A percentile compares a stretch with the other conserved stretches of the same genome.
Evolutionary conservation across 2,329 filamentous ascomycete genomes (phyloP).

Genomic region (Colletotrichum nymphaeae): DNA sequence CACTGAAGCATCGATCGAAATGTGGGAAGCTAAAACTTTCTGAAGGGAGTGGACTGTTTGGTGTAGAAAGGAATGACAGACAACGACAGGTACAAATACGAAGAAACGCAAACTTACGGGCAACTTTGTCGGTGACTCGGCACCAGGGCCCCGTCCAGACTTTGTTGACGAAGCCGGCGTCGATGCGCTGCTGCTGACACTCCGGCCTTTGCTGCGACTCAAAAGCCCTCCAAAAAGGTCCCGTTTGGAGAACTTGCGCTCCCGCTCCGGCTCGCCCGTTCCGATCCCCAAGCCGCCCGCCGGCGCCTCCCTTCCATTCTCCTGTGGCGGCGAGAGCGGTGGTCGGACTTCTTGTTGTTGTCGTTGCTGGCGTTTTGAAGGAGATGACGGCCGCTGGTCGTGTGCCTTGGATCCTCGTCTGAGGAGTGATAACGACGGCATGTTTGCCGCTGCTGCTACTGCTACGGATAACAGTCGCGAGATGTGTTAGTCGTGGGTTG

Average conservation of each 20-base stretch:
- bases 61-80: neutral
- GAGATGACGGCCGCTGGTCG: slow-evolving; percentile 30
- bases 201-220: slow-evolving; percentile 39
- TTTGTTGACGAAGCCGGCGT: slow-evolving; percentile 11
- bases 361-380: slow-evolving; percentile 19
- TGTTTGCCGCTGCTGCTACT: slow-evolving; percentile 29
- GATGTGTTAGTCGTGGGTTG: neutral
- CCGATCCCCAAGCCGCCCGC: slow-evolving; percentile 14
- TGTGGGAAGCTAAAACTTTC: neutral
- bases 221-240: slow-evolving; percentile 46
- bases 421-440: slow-evolving; percentile 47
- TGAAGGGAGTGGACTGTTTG: no score
- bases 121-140: slow-evolving; percentile 31
- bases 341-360: neutral
- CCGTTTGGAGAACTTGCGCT: slow-evolving; percentile 44
- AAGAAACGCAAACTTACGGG: slow-evolving; percentile 16
- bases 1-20: neutral
- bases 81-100: neutral
- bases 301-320: slow-evolving; percentile 4
- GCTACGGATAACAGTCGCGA: neutral
- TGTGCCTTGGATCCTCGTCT: slow-evolving; percentile 40
- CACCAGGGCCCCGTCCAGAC: slow-evolving; percentile 21
- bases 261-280: slow-evolving; percentile 20
- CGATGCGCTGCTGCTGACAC: slow-evolving; percentile 13
- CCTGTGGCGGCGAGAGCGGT: slow-evolving; percentile 8